A percentile compares a stretch with the other conserved stretches of the same genome.
phyloP scores from a whole-genome alignment of 305 asterid genomes.

The Fraxinus floribunda region DNA sequence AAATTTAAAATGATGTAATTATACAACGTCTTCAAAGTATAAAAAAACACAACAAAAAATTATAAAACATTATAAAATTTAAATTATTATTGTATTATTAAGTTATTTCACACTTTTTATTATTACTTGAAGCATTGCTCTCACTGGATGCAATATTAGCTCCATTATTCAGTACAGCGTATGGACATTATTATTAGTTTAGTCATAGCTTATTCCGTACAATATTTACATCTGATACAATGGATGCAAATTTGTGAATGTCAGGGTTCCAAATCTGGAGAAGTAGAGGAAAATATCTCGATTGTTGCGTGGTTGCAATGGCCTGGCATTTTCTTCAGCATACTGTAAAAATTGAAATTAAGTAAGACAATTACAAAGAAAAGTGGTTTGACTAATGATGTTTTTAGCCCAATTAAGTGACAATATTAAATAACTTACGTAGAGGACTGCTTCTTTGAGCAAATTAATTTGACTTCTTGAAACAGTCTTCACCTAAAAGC shows the following conservation, averaged over 20 bases:
- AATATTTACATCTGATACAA: too few relatives aligned
- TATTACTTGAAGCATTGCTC: too few relatives aligned
- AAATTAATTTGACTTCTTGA: slow-evolving; percentile 51
- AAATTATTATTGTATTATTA: too few relatives aligned
- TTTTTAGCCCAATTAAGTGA: neutral
- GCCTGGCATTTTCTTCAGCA: slow-evolving; percentile 63
- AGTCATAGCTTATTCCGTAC: too few relatives aligned
- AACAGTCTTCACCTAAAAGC: slow-evolving; percentile 31
- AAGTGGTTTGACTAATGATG: neutral
- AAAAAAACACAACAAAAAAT: too few relatives aligned
- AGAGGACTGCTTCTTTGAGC: slow-evolving; percentile 66
- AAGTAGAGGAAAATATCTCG: slow-evolving; percentile 41
- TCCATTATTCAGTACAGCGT: too few relatives aligned
- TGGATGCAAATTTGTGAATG: neutral
- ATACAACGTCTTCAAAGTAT: too few relatives aligned
- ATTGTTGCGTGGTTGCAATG: slow-evolving; percentile 42
- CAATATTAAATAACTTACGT: slow-evolving; percentile 41
- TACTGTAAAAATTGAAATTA: slow-evolving; percentile 33
- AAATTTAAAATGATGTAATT: too few relatives aligned
- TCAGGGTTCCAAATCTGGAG: neutral
- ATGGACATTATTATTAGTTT: too few relatives aligned
- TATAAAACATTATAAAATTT: too few relatives aligned
- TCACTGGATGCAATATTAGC: too few relatives aligned
- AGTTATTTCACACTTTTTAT: too few relatives aligned
- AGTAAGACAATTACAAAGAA: neutral